These are phyloP conservation scores for Trifolium repens DNA, from an alignment of 306 rosid species.

Conservation along the genomic window DNA sequence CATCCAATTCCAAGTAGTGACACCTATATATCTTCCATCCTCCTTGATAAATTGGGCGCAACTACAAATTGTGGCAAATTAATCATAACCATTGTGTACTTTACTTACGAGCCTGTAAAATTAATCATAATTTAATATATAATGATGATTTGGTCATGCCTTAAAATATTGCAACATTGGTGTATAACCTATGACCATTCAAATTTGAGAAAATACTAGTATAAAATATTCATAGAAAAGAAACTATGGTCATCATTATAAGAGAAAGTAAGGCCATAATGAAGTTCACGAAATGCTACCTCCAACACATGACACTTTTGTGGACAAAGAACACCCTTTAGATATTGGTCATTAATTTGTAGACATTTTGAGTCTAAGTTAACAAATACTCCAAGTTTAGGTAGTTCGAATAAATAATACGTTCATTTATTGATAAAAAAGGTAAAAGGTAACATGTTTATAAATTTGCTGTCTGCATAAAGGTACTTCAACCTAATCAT, in stretches of 20 bases:
- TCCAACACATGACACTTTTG: slow-evolving; percentile 43
- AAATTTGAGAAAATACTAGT: slow-evolving; percentile 6
- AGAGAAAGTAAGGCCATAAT: slow-evolving; percentile 44
- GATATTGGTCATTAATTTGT: slow-evolving; percentile 19
- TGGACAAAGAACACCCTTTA: slow-evolving; percentile 1
- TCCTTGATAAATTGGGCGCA: slow-evolving; percentile 19
- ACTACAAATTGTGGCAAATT: slow-evolving; percentile 42
- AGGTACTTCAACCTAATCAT: slow-evolving; percentile 46
- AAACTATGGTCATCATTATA: slow-evolving; percentile 43
- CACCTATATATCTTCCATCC: slow-evolving; percentile 2
- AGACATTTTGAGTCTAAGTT: slow-evolving; percentile 19
- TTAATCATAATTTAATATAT: neutral
- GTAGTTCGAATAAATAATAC: neutral
- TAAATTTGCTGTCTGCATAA: slow-evolving; percentile 42
- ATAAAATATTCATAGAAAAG: slow-evolving; percentile 29
- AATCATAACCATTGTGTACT: slow-evolving; percentile 39
- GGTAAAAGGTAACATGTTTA: slow-evolving; percentile 9
- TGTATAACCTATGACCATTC: slow-evolving; percentile 8
- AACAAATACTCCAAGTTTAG: neutral
- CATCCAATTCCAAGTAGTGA: neutral
- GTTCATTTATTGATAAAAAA: neutral
- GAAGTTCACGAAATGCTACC: slow-evolving; percentile 41
- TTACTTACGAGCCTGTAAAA: slow-evolving; percentile 41
- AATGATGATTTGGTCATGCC: slow-evolving; percentile 28
- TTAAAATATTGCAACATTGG: slow-evolving; percentile 34